Evolutionary conservation across 768 basidiomycete species (phyloP), one percentile per base, ranked within the genome.

Genomic region (Xanthoconium purpureum): DNA sequence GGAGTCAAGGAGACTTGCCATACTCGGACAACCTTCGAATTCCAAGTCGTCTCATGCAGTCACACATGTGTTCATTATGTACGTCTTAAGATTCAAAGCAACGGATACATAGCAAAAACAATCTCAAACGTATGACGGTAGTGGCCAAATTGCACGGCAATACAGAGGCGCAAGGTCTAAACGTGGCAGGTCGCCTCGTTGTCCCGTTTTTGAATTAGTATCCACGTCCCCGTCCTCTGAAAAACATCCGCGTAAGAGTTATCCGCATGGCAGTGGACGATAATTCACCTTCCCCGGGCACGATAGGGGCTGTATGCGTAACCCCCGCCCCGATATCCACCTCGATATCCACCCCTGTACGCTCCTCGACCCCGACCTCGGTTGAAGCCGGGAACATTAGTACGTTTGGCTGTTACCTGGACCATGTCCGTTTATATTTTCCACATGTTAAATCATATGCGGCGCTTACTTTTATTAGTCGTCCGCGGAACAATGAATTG

Each of bases 331-430:
- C 80, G 70, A 65, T 78, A 79, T 32, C 87, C 82, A 4, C 88
- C 88, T 57, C 88, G 74, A 65, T 75, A 80, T 15, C 82, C 81
- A 6, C 84, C 84, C 54, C 84, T 66, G 62, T 79, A 83, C n/a
- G 73, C 77, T 44, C 88, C 89, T 50, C 94, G 78, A 14, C 92
- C 88, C 24, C 92, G 77, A 15, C 93, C 91, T 55, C 89, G 85
- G 63, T 84, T 89, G 74, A 91, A 94, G 1, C 94, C 94, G 18
- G 95, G 97, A 51, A 98, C 73, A 73, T 99, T 99, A 39, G 97
- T 99, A 58, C 97, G 83, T 71, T 99, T 99, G 28, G 92, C 80
- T 38, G 91, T 94, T 44, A 99, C 96, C 95, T 98, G 49, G 36
- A 44, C 53, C 53, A n/a, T 15, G 18, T 20, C 47, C 28, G 32